phyloP scores from a whole-genome alignment of 179 eudicot genomes.

The Silene noctiflora region DNA sequence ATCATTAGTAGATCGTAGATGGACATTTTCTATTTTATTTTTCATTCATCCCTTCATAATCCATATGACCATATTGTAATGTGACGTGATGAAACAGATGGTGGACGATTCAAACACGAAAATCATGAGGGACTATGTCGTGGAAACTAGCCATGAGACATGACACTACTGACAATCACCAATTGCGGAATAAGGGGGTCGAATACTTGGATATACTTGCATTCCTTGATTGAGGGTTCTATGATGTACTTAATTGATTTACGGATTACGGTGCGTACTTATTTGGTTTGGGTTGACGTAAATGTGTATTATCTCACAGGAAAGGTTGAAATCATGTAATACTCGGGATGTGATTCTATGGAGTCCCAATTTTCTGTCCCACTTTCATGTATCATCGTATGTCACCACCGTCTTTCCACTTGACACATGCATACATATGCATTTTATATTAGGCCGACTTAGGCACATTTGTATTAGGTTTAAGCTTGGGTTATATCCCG shows the following conservation, averaged over 20 bases:
- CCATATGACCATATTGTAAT: not conserved
- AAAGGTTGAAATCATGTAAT: not conserved
- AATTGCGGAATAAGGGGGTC: not conserved
- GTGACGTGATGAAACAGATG: constrained; percentile 48
- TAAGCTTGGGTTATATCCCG: too few species aligned
- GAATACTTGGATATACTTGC: not conserved
- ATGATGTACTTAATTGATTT: not conserved
- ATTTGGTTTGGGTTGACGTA: not conserved
- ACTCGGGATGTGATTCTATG: not conserved
- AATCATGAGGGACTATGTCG: constrained; percentile 79
- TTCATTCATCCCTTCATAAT: too few species aligned
- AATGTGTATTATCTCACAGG: constrained; percentile 15
- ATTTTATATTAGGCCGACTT: too few species aligned
- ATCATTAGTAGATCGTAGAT: not conserved
- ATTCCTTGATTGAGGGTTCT: not conserved
- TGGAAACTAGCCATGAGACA: constrained; percentile 58
- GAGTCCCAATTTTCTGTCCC: too few species aligned
- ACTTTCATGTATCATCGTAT: too few species aligned
- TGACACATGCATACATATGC: too few species aligned
- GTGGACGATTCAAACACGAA: constrained; percentile 68
- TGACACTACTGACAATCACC: not conserved
- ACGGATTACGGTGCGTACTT: not conserved
- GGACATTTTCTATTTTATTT: not conserved
- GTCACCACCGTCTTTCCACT: too few species aligned
- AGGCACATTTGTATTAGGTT: too few species aligned